Conservation (phyloP, 352 stramenopile genomes). For the Phytophthora boehmeriae region DNA sequence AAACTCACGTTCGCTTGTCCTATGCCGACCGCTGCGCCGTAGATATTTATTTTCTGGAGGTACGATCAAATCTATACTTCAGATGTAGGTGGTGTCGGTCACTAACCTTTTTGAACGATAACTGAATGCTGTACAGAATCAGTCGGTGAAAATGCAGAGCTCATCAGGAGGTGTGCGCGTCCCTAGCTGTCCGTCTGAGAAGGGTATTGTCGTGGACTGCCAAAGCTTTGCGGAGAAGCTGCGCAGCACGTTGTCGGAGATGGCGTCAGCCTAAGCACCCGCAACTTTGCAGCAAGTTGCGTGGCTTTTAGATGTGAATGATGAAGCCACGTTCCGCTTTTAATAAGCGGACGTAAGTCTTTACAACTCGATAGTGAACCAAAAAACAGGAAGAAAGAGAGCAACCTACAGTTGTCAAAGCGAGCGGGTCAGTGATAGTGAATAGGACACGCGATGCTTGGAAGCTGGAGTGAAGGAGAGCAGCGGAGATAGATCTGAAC, state of each 20-base stretch:
- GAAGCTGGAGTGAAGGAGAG: conserved; percentile 16
- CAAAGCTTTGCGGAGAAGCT: conserved; percentile 86
- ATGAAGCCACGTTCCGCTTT: conserved; percentile 4
- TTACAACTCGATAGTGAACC: too few species aligned
- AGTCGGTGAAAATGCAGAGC: conserved; percentile 85
- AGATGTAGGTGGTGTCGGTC: background rate
- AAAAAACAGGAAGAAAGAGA: conserved; percentile 10
- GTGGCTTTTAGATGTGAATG: background rate
- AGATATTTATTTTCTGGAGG: conserved; percentile 93
- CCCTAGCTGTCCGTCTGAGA: conserved; percentile 75
- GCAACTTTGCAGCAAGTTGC: background rate
- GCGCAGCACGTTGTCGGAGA: conserved; percentile 84
- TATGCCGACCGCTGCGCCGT: conserved; percentile 87
- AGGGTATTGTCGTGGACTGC: conserved; percentile 71
- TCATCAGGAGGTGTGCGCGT: conserved; percentile 78
- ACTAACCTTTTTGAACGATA: conserved; percentile 12
- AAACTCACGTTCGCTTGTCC: conserved; percentile 83
- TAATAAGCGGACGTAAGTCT: too few species aligned
- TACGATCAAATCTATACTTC: conserved; percentile 22
- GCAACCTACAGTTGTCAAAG: conserved; percentile 12
- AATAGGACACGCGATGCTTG: conserved; percentile 26
- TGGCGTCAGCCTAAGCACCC: conserved; percentile 71
- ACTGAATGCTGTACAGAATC: conserved; percentile 52
- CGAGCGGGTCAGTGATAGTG: conserved; percentile 22
- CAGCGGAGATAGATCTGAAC: conserved; percentile 23